Percentiles rank a stretch among this genome's conserved stretches.
phyloP scores from a whole-genome alignment of 495 filamentous ascomycete genomes.

The Bacidia rubella region DNA sequence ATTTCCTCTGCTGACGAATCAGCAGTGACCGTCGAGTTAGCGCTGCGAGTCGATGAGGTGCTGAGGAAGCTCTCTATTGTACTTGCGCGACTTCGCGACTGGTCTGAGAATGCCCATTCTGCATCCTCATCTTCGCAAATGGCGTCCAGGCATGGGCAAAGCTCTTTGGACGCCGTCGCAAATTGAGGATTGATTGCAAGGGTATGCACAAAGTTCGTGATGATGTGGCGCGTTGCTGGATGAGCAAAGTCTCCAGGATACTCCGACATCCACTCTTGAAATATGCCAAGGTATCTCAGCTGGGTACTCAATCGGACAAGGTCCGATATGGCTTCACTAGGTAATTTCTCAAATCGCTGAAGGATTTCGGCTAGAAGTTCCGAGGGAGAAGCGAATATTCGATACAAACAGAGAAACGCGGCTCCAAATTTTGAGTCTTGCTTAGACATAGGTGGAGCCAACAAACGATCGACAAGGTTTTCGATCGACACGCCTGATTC shows the following conservation, averaged over 20 bases:
- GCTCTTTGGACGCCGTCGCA: constrained; percentile 70
- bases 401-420: constrained; percentile 86
- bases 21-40: constrained; percentile 10
- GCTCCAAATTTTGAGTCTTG: constrained; percentile 71
- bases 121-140: constrained; percentile 66
- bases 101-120: constrained; percentile 40
- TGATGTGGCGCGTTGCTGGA: constrained; percentile 52
- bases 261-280: constrained; percentile 77
- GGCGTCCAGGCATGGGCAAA: constrained; percentile 50
- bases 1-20: constrained; percentile 14
- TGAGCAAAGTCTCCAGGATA: constrained; percentile 90
- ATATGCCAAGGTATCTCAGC: constrained; percentile 64
- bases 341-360: constrained; percentile 50
- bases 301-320: constrained; percentile 66
- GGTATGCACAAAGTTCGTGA: constrained; percentile 56
- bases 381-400: constrained; percentile 76
- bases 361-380: constrained; percentile 63
- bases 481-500: constrained; percentile 62
- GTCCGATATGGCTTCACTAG: constrained; percentile 32
- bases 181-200: constrained; percentile 61
- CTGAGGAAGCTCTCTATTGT: constrained; percentile 16
- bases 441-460: constrained; percentile 70
- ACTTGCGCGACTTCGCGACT: constrained; percentile 12
- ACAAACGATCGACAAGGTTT: constrained; percentile 74
- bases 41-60: constrained; percentile 10